These are phyloP conservation scores for Pseudopithomyces maydicus DNA, from an alignment of 2,329 filamentous ascomycete species.

Conservation along the genomic window DNA sequence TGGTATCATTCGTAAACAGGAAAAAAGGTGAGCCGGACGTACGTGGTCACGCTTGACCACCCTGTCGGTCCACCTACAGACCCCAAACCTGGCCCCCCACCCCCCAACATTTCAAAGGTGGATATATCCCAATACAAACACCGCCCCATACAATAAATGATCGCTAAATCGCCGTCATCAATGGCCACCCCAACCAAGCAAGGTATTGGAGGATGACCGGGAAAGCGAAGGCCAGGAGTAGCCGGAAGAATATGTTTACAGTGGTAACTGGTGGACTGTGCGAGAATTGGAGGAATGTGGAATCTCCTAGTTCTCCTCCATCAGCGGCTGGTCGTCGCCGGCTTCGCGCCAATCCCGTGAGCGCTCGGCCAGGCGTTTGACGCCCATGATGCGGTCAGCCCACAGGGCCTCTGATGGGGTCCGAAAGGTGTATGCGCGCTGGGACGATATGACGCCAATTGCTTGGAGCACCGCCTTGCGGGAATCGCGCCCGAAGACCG, in stretches of 20 bases:
- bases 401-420: slow-evolving; percentile 88
- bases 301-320: slow-evolving; percentile 54
- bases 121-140: neutral
- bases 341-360: slow-evolving; percentile 92
- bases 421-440: slow-evolving; percentile 91
- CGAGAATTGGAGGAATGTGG: neutral
- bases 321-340: slow-evolving; percentile 70
- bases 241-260: slow-evolving; percentile 14
- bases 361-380: slow-evolving; percentile 79
- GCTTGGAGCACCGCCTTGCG: slow-evolving; percentile 95
- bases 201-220: neutral
- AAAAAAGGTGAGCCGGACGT: neutral
- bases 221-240: neutral
- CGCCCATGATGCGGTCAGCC: slow-evolving; percentile 80
- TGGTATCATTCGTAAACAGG: slow-evolving; percentile 16
- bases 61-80: neutral
- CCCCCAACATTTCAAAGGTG: too few species aligned
- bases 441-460: slow-evolving; percentile 94
- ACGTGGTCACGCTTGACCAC: neutral
- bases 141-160: slow-evolving; percentile 1
- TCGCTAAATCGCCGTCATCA: slow-evolving; percentile 7
- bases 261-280: neutral
- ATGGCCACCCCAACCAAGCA: neutral
- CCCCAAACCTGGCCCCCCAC: slow-evolving; percentile 3
- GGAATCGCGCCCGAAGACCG: slow-evolving; percentile 90